Conservation (phyloP, 371 early-diverging fungal genomes). For the Catenaria anguillulae region DNA sequence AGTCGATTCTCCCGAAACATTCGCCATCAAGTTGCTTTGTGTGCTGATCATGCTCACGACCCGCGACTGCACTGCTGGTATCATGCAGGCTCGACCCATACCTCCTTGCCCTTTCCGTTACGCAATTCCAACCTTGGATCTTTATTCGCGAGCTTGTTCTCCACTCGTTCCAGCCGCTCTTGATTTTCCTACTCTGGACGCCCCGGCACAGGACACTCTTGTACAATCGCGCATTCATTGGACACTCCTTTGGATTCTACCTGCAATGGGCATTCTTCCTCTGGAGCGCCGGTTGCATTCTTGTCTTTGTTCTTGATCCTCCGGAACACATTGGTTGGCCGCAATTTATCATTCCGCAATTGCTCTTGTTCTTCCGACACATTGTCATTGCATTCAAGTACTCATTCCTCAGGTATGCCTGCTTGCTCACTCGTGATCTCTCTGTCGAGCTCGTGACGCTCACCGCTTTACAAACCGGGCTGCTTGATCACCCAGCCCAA, state of each 20-base stretch:
- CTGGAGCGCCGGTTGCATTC: neutral
- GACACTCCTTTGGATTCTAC: too few relatives aligned
- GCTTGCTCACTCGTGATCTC: too few relatives aligned
- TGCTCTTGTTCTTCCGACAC: neutral
- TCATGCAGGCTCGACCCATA: neutral
- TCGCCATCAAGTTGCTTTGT: too few relatives aligned
- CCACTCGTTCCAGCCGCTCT: neutral
- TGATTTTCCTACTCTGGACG: neutral
- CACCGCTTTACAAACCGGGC: too few relatives aligned
- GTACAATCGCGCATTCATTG: neutral
- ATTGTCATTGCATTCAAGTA: neutral
- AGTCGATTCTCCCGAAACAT: too few relatives aligned
- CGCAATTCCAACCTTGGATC: neutral
- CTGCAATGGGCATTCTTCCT: neutral
- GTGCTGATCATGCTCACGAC: too few relatives aligned
- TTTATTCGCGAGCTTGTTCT: neutral
- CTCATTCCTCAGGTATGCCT: neutral
- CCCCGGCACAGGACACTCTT: neutral
- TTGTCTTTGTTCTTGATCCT: neutral
- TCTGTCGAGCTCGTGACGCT: too few relatives aligned
- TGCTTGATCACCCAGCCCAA: neutral
- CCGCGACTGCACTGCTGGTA: too few relatives aligned
- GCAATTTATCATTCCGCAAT: neutral
- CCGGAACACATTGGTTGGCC: neutral
- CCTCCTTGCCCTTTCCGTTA: neutral